Evolutionary conservation across 768 basidiomycete genomes (phyloP), one percentile per base, ranked within the genome.

Genomic region (Phanerochaete carnosa): DNA sequence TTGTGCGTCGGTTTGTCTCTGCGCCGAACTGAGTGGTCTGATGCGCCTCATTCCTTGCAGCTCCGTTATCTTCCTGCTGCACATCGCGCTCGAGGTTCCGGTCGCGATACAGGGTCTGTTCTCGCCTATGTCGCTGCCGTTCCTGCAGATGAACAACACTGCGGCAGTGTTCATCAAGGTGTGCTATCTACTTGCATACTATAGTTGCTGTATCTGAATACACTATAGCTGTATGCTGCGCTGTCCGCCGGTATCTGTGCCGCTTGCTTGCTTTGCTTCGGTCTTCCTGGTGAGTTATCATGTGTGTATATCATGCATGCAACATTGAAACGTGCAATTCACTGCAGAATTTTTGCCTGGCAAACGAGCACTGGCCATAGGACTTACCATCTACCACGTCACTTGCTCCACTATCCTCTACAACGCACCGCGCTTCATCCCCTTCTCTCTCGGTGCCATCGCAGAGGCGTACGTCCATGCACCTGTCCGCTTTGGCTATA

Each of bases 71-170:
- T 94, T 94, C 73, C 77, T 94, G 39, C 74, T 94, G 29, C 92
- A 94, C 67, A 83, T 92, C 66, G 89, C 87, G 5, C 76, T 93
- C 58, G 92, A 94, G 70, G 80, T 84, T 5, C 92, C 92, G 0
- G 70, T 94, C 23, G 90, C 86, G 2, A 72, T 94, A 32, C 91
- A 93, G 70, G 90, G 91, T 6, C 73, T 93, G 19, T 83, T 83
- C 76, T 79, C 84, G 0, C 86, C 90, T 1, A 66, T 73, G 19
- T 76, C 72, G 16, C 71, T 94, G 22, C 92, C 92, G 0, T 92
- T 94, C 71, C 65, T 93, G 58, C 84, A 92, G 70, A 79, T 92
- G 65, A 93, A 87, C 66, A 94, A 94, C 76, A 94, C 92, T 5
- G 83, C 90, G 0, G 53, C 93, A 8, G 84, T 92, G 1, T 63